Conservation (phyloP, 495 filamentous ascomycete genomes). For the Talaromyces nanjingensis region DNA sequence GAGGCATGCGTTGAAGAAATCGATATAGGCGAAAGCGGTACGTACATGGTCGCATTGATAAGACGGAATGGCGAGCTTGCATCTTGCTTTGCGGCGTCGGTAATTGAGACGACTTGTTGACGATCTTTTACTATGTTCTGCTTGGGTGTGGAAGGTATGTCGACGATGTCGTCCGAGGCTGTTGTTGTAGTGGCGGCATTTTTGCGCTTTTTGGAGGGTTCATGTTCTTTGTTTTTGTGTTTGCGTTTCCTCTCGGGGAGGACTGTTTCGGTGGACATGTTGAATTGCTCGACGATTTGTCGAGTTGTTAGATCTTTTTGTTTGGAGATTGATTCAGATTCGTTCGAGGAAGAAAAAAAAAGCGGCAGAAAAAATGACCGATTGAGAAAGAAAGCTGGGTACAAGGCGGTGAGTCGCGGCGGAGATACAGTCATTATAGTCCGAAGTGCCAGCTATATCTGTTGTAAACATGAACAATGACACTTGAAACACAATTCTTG, state of each 20-base stretch:
- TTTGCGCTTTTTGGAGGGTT: conserved; percentile 47
- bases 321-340: conserved; percentile 17
- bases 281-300: background rate
- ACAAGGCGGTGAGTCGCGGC: background rate
- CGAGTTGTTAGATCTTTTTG: conserved; percentile 5
- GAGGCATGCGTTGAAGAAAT: conserved; percentile 57
- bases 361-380: conserved; percentile 10
- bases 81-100: conserved; percentile 9
- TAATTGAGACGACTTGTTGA: conserved; percentile 11
- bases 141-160: conserved; percentile 6
- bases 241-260: conserved; percentile 51
- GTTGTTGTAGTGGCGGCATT: conserved; percentile 13
- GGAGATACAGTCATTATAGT: background rate
- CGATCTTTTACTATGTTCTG: conserved; percentile 24
- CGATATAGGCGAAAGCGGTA: conserved; percentile 62
- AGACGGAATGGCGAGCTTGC: conserved; percentile 51
- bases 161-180: conserved; percentile 10
- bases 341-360: background rate
- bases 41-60: conserved; percentile 59
- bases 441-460: background rate
- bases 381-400: conserved; percentile 23
- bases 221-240: conserved; percentile 39
- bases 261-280: conserved; percentile 30
- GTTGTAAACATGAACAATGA: background rate
- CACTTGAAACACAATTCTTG: background rate